Evolutionary conservation across 2,329 filamentous ascomycete genomes (phyloP).

Genomic region (Penicillium sp.): DNA sequence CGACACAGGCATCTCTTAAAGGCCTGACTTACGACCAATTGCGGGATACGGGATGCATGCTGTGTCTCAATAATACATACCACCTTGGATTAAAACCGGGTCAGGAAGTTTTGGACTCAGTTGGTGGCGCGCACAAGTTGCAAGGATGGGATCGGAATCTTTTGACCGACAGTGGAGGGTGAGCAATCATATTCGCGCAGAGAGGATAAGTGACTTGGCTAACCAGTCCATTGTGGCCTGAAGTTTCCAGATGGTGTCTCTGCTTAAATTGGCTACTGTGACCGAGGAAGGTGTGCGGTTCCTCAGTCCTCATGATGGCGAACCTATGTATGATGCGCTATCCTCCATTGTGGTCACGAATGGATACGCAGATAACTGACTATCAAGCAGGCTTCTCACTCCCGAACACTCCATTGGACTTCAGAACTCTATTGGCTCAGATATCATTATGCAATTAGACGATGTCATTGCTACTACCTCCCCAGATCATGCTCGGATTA

Average conservation of each 20-base stretch:
- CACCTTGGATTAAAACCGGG: slow-evolving; percentile 94
- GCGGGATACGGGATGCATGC: slow-evolving; percentile 80
- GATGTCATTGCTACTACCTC: slow-evolving; percentile 97
- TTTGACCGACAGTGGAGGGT: slow-evolving; percentile 67
- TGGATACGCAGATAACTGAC: background rate
- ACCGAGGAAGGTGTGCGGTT: slow-evolving; percentile 96
- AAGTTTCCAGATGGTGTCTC: slow-evolving; percentile 98
- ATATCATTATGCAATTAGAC: slow-evolving; percentile 99
- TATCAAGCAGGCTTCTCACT: slow-evolving; percentile 68
- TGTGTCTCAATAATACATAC: slow-evolving; percentile 98
- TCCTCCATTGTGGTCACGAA: background rate
- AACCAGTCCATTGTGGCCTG: background rate
- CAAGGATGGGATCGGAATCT: slow-evolving; percentile 97
- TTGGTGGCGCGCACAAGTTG: slow-evolving; percentile 90
- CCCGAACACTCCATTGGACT: slow-evolving; percentile 95
- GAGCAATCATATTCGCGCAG: slow-evolving; percentile 4
- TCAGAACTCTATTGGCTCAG: slow-evolving; percentile 95
- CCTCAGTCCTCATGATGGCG: slow-evolving; percentile 91
- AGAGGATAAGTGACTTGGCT: background rate
- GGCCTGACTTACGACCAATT: slow-evolving; percentile 91
- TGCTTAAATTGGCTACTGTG: slow-evolving; percentile 87
- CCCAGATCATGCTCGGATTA: slow-evolving; percentile 82
- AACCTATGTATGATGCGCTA: slow-evolving; percentile 67
- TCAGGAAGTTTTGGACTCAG: slow-evolving; percentile 78
- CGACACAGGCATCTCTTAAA: slow-evolving; percentile 93